phyloP scores from a whole-genome alignment of 2,329 filamentous ascomycete genomes.

The Geosmithia morbida region DNA sequence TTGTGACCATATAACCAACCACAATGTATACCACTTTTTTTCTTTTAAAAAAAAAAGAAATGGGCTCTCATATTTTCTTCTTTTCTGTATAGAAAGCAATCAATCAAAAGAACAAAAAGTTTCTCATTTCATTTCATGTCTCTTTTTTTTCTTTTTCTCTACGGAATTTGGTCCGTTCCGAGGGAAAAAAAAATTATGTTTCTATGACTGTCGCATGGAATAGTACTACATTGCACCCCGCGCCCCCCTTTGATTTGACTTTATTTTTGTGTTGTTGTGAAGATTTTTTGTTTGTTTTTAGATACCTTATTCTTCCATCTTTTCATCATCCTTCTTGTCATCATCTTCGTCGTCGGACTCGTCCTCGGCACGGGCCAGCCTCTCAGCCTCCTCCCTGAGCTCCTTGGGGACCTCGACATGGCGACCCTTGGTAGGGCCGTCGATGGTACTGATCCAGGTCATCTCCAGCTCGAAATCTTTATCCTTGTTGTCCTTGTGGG shows the following conservation, averaged over 20 bases:
- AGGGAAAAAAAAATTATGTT: slow-evolving; percentile 12
- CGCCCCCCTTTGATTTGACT: background rate
- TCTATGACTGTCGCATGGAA: slow-evolving; percentile 13
- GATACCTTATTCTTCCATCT: slow-evolving; percentile 69
- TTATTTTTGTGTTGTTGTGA: background rate
- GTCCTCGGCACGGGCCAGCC: slow-evolving; percentile 77
- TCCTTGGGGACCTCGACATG: slow-evolving; percentile 91
- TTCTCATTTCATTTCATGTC: background rate
- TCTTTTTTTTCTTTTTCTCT: background rate
- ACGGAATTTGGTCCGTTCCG: slow-evolving; percentile 5
- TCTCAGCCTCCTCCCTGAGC: slow-evolving; percentile 81
- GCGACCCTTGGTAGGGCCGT: slow-evolving; percentile 81
- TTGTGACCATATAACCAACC: too few relatives aligned
- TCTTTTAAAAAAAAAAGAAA: slow-evolving; percentile 1
- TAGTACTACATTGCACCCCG: slow-evolving; percentile 16
- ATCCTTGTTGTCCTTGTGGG: slow-evolving; percentile 98
- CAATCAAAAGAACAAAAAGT: too few relatives aligned
- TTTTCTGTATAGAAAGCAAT: too few relatives aligned
- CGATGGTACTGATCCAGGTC: slow-evolving; percentile 83
- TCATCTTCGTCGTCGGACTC: slow-evolving; percentile 60
- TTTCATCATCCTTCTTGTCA: slow-evolving; percentile 49
- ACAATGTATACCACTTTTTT: too few relatives aligned
- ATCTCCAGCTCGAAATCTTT: slow-evolving; percentile 99
- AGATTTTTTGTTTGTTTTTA: slow-evolving; percentile 1
- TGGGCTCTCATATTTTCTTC: too few relatives aligned